Conservation (phyloP, 768 basidiomycete genomes). For the Jaapia argillacea region DNA sequence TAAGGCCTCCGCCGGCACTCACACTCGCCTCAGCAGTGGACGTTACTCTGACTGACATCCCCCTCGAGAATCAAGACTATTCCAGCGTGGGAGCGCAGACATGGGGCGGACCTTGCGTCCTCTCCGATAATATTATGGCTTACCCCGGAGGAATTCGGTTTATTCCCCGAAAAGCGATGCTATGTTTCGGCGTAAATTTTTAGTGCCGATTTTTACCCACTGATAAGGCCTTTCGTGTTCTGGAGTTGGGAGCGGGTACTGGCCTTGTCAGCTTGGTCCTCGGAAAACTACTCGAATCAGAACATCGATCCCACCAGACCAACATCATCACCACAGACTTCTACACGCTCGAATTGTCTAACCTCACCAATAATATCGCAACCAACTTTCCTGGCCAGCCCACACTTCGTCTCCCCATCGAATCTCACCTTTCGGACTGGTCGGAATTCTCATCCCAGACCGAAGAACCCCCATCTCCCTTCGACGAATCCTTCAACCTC, state of each 20-base stretch:
- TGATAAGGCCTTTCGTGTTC: conserved; percentile 21
- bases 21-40: conserved; percentile 17
- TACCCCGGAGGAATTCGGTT: conserved; percentile 40
- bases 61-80: conserved; percentile 61
- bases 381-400: conserved; percentile 20
- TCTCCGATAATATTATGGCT: conserved; percentile 66
- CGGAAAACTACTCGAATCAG: conserved; percentile 20
- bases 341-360: conserved; percentile 36
- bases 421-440: conserved; percentile 29
- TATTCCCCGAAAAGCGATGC: too few relatives aligned
- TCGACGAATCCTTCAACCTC: conserved; percentile 32
- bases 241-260: conserved; percentile 51
- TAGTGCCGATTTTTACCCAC: too few relatives aligned
- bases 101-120: conserved; percentile 79
- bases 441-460: conserved; percentile 14
- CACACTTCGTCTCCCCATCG: conserved; percentile 11
- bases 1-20: conserved; percentile 48
- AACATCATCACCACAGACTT: conserved; percentile 37
- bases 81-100: conserved; percentile 77
- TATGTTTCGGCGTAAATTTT: too few relatives aligned
- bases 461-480: conserved; percentile 3
- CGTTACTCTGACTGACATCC: conserved; percentile 53
- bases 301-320: not conserved
- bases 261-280: conserved; percentile 38
- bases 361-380: conserved; percentile 33